These are phyloP conservation scores for Diutina siamensis DNA, from an alignment of 1,139 yeast species.

Conservation along the genomic window DNA sequence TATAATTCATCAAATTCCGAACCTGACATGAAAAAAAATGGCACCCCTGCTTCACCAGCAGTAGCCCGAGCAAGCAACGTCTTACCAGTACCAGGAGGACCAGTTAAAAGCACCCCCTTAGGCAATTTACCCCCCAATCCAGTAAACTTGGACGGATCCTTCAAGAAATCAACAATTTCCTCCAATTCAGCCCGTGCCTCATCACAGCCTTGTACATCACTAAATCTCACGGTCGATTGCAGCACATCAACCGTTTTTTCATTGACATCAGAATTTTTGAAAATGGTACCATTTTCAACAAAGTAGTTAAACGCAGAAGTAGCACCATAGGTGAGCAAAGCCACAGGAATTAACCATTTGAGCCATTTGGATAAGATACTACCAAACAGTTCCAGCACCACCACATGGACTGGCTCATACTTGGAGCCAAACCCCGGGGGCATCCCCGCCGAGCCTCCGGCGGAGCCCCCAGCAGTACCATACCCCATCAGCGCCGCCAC, in stretches of 20 bases:
- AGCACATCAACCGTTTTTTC: slow-evolving; percentile 76
- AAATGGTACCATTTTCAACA: slow-evolving; percentile 62
- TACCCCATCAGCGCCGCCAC: slow-evolving; percentile 24
- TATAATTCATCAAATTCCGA: slow-evolving; percentile 96
- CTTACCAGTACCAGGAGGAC: slow-evolving; percentile 99
- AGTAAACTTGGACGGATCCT: slow-evolving; percentile 92
- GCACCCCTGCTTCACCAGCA: slow-evolving; percentile 99
- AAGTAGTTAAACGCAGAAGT: slow-evolving; percentile 66
- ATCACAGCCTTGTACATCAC: slow-evolving; percentile 95
- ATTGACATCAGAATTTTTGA: slow-evolving; percentile 64
- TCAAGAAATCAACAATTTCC: slow-evolving; percentile 91
- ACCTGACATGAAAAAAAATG: slow-evolving; percentile 97
- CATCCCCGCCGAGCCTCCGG: slow-evolving; percentile 16
- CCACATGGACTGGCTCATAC: slow-evolving; percentile 79
- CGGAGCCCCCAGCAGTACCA: slow-evolving; percentile 10
- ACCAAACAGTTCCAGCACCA: slow-evolving; percentile 74
- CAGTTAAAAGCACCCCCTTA: slow-evolving; percentile 91
- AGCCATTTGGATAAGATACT: slow-evolving; percentile 77
- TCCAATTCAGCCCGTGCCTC: slow-evolving; percentile 96
- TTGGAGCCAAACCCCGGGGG: slow-evolving; percentile 35
- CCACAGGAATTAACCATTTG: slow-evolving; percentile 80
- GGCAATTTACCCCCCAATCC: slow-evolving; percentile 96
- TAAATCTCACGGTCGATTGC: slow-evolving; percentile 78
- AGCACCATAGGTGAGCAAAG: slow-evolving; percentile 60
- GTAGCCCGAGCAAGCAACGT: slow-evolving; percentile 95